A percentile compares a stretch with the other conserved stretches of the same genome.
phyloP scores from a whole-genome alignment of 2,329 filamentous ascomycete species.

The Aurifilum marmelostoma region DNA sequence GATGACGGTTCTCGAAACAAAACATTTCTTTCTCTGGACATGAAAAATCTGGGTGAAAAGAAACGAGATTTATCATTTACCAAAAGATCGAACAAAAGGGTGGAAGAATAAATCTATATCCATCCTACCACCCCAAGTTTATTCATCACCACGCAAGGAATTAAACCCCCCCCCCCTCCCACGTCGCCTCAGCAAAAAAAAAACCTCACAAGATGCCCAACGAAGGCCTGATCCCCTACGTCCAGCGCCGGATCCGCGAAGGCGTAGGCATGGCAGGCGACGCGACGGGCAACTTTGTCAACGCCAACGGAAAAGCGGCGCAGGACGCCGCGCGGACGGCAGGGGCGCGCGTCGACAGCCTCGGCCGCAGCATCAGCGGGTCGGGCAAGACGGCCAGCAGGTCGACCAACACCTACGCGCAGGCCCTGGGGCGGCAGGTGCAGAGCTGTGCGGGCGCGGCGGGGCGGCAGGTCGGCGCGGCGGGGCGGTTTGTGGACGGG shows the following conservation, averaged over 20 bases:
- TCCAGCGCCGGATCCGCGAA: constrained; percentile 26
- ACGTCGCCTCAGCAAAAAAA: too few species aligned
- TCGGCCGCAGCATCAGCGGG: constrained; percentile 24
- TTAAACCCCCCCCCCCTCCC: too few species aligned
- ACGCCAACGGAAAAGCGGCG: constrained; percentile 26
- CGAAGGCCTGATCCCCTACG: constrained; percentile 26
- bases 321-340: constrained; percentile 20
- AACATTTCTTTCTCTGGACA: not conserved
- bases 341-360: constrained; percentile 19
- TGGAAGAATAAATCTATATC: not conserved
- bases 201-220: constrained; percentile 20
- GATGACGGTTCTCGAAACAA: not conserved
- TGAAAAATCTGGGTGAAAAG: not conserved
- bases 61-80: not conserved
- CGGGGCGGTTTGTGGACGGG: constrained; percentile 22
- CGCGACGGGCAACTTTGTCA: constrained; percentile 26
- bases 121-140: too few species aligned
- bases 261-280: constrained; percentile 25
- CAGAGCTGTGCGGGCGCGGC: constrained; percentile 22
- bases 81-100: not conserved
- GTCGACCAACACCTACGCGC: constrained; percentile 12
- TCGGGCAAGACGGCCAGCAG: constrained; percentile 25
- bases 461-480: constrained; percentile 20
- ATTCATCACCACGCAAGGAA: too few species aligned
- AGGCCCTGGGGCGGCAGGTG: constrained; percentile 14